phyloP scores from a whole-genome alignment of 345 rosid genomes.

The Eucalyptus cladocalyx region DNA sequence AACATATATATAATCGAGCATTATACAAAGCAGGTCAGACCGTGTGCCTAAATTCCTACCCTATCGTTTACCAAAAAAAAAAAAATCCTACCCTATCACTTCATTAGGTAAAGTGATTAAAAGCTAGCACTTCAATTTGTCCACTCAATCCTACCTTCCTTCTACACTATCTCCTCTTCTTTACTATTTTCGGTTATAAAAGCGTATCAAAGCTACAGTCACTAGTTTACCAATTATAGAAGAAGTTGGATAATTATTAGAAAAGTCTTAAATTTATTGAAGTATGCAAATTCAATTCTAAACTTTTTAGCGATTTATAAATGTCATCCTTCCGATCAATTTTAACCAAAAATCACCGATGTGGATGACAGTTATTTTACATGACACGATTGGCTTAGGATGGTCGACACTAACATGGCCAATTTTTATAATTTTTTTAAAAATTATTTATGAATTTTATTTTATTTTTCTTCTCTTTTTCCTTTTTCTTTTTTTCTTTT shows the following conservation, averaged over 20 bases:
- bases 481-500: too few species aligned
- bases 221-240: background rate
- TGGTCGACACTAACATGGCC: background rate
- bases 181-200: background rate
- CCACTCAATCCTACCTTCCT: background rate
- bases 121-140: background rate
- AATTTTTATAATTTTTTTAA: too few species aligned
- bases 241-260: background rate
- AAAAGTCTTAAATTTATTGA: background rate
- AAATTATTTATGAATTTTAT: too few species aligned
- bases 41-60: background rate
- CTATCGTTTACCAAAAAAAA: background rate
- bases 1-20: background rate
- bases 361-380: accelerated
- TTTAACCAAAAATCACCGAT: too few species aligned
- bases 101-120: background rate
- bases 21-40: background rate
- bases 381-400: accelerated
- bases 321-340: accelerated
- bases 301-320: too few species aligned
- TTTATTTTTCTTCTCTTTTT: background rate
- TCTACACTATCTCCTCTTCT: background rate
- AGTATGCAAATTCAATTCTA: too few species aligned
- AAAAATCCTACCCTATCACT: background rate
- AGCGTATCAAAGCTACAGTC: background rate